phyloP scores from a whole-genome alignment of 495 filamentous ascomycete species.

The Penicillium pulvis region DNA sequence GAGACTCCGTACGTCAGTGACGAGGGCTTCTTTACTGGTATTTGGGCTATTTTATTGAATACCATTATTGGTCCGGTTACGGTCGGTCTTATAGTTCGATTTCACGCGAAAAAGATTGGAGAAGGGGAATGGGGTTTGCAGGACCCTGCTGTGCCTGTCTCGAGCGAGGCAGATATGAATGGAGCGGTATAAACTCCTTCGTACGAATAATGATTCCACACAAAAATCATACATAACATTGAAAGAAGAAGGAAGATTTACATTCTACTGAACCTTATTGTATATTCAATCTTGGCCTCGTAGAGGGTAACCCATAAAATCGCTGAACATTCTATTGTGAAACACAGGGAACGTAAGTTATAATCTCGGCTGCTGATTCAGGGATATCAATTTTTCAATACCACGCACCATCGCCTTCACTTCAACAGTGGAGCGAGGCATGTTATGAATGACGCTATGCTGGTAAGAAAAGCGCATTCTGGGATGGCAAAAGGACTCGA shows the following conservation, averaged over 20 bases:
- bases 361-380: neutral
- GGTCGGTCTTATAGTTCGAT: conserved; percentile 61
- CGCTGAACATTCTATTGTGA: no score
- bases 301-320: no score
- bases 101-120: conserved; percentile 24
- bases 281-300: no score
- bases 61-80: conserved; percentile 70
- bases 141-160: neutral
- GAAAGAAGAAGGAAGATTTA: no score
- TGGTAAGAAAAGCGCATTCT: neutral
- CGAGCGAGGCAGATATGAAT: neutral
- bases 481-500: conserved; percentile 12
- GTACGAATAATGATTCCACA: no score
- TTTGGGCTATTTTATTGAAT: conserved; percentile 75
- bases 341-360: neutral
- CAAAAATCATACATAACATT: no score
- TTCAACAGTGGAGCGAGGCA: conserved; percentile 14
- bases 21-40: conserved; percentile 60
- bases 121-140: conserved; percentile 35
- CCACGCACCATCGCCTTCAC: conserved; percentile 5
- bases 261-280: no score
- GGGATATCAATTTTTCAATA: neutral
- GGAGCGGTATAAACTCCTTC: conserved; percentile 3
- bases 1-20: conserved; percentile 33
- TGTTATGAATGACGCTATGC: conserved; percentile 16